Evolutionary conservation across 2,329 filamentous ascomycete genomes (phyloP).

Genomic region (Mycogone perniciosa): DNA sequence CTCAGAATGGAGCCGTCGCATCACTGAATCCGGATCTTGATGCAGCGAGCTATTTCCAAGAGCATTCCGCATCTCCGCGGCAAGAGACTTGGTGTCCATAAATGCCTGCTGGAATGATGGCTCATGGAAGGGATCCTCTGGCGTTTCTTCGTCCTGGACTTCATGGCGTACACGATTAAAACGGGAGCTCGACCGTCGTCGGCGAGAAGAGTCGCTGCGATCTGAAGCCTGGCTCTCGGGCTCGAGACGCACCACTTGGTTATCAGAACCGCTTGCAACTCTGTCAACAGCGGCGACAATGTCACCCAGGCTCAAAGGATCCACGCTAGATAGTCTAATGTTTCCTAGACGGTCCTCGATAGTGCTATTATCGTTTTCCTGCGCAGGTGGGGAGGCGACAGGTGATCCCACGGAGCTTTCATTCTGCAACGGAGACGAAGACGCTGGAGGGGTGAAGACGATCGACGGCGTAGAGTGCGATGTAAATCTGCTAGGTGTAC

Average conservation of each 20-base stretch:
- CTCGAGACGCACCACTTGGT: slow-evolving; percentile 1
- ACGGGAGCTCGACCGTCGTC: slow-evolving; percentile 13
- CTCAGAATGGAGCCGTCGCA: slow-evolving; percentile 28
- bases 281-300: slow-evolving; percentile 9
- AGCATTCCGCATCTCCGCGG: slow-evolving; percentile 24
- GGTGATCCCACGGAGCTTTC: background rate
- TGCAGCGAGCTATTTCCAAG: slow-evolving; percentile 31
- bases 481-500: background rate
- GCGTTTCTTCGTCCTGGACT: slow-evolving; percentile 27
- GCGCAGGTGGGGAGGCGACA: background rate
- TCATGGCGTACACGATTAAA: slow-evolving; percentile 13
- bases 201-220: background rate
- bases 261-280: slow-evolving; percentile 9
- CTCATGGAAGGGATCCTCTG: slow-evolving; percentile 30
- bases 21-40: slow-evolving; percentile 32
- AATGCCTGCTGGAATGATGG: slow-evolving; percentile 30
- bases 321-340: slow-evolving; percentile 10
- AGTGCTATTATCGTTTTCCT: background rate
- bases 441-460: background rate
- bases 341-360: background rate
- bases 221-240: slow-evolving; percentile 5
- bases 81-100: slow-evolving; percentile 26
- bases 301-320: background rate
- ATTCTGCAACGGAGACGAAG: background rate
- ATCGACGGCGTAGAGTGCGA: slow-evolving; percentile 4